Conservation (phyloP, 2,329 filamentous ascomycete genomes). For the Colletotrichum sp. region DNA sequence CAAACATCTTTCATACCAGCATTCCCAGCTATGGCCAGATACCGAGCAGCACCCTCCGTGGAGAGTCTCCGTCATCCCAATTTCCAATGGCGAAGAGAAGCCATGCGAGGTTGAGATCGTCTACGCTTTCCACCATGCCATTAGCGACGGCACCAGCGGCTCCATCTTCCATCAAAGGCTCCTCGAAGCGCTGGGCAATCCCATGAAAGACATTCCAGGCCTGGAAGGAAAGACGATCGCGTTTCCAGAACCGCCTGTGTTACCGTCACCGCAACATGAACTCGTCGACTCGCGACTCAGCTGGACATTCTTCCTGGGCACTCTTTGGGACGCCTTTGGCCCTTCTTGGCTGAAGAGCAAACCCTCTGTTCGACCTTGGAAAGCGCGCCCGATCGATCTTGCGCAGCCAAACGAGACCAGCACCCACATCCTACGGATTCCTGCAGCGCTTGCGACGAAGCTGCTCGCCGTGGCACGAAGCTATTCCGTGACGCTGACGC, state of each 20-base stretch:
- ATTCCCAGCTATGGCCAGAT: conserved; percentile 46
- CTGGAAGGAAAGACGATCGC: conserved; percentile 26
- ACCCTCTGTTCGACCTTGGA: conserved; percentile 38
- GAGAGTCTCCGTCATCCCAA: conserved; percentile 43
- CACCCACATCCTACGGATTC: conserved; percentile 41
- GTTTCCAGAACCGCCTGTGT: conserved; percentile 31
- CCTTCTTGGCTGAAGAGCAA: conserved; percentile 41
- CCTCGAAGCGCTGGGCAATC: conserved; percentile 43
- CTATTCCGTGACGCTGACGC: conserved; percentile 51
- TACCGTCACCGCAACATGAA: conserved; percentile 46
- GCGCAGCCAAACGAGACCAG: conserved; percentile 39
- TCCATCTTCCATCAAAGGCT: conserved; percentile 54
- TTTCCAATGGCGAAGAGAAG: neutral
- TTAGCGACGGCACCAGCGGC: conserved; percentile 57
- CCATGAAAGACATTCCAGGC: neutral
- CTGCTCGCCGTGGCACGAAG: conserved; percentile 45
- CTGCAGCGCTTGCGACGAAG: conserved; percentile 26
- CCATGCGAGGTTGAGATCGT: conserved; percentile 41
- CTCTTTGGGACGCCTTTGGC: conserved; percentile 44
- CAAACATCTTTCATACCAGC: conserved; percentile 39
- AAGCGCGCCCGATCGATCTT: conserved; percentile 38
- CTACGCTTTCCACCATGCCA: conserved; percentile 57
- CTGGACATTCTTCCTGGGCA: conserved; percentile 42
- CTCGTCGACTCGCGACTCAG: conserved; percentile 45
- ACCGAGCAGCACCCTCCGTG: conserved; percentile 48